Base-by-base conservation (phyloP, 208 protist species). In the Crithidia bombi region DNA sequence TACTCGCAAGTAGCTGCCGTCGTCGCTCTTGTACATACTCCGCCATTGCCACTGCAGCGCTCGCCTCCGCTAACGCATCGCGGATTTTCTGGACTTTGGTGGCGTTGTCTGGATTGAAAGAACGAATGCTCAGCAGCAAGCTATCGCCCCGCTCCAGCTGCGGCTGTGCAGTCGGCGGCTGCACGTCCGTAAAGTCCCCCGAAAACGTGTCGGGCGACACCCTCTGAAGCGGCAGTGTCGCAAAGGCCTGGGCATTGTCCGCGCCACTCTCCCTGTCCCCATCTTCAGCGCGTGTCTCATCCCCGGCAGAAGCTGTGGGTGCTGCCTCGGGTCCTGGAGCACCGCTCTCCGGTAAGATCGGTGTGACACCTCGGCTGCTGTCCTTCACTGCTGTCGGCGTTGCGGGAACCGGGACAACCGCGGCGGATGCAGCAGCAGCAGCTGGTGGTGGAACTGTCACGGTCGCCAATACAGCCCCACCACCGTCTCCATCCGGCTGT, bases 121-220 rank as follows among this genome's bases (percentile, higher is more conserved):
- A 46, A 26, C 65, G 65, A n/a, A 71, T 71, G 46, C 65, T 71
- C 32, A 71, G 21, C 33, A 71, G 33, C 9, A 71, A 46, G 17
- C 39, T 55, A 33, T 71, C 56, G 36, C 65, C 57, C 15, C 65
- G 65, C 28, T 35, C 1, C 33, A 56, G 46, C 11, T 12, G 1
- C 19, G 65, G 54, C 55, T 54, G 65, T 4, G 21, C 7, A 1
- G 15, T 26, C 0, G 65, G 65, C 43, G 28, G 26, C 55, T 39
- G 43, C 32, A 71, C 56, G 0, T 55, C 55, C 14, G 43, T 36
- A 10, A 52, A 64, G 21, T 43, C 43, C 6, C 44, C 56, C 23
- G 65, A 64, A 26, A 23, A 55, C 0, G 30, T 3, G 26, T 50
- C 43, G 3, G 19, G 23, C 25, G 51, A 3, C 39, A 38, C n/a